Percentiles rank a stretch among this genome's conserved stretches.
Evolutionary conservation across 2,329 filamentous ascomycete species (phyloP).

Genomic region (Rhytidhysteron rufulum): DNA sequence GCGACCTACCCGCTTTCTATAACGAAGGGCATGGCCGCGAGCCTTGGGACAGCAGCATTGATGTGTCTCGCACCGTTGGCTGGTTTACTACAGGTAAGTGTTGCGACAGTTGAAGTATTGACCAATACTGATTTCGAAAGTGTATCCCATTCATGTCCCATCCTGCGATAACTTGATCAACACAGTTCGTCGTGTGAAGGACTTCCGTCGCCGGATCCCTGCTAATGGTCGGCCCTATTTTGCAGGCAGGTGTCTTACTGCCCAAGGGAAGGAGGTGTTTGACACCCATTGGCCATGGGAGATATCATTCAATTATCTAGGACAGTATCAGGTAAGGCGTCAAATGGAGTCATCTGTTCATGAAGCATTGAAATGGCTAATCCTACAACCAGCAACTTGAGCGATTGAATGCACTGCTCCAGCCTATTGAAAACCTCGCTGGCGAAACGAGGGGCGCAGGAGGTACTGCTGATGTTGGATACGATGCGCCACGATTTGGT

Average conservation of each 20-base stretch:
- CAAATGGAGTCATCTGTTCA: too few relatives aligned
- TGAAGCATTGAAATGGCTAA: too few relatives aligned
- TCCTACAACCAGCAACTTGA: conserved; percentile 42
- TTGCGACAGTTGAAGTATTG: neutral
- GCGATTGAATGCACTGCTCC: conserved; percentile 42
- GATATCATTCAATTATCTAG: conserved; percentile 56
- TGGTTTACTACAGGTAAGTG: conserved; percentile 30
- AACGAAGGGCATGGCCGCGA: conserved; percentile 21
- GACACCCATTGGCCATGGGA: conserved; percentile 48
- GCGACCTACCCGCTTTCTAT: conserved; percentile 38
- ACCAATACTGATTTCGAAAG: conserved; percentile 1
- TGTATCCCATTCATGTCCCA: conserved; percentile 42
- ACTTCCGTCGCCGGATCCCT: conserved; percentile 40
- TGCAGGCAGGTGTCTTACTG: conserved; percentile 24
- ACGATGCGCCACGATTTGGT: conserved; percentile 42
- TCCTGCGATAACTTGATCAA: conserved; percentile 37
- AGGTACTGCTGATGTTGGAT: conserved; percentile 44
- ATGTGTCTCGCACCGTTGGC: conserved; percentile 19
- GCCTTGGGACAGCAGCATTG: conserved; percentile 14
- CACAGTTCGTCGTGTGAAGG: conserved; percentile 54
- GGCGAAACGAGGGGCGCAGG: conserved; percentile 44
- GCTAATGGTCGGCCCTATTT: conserved; percentile 46
- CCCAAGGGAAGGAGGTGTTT: conserved; percentile 24
- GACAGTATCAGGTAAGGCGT: conserved; percentile 48
- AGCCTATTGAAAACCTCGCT: conserved; percentile 42